Conservation (phyloP, 352 stramenopile species). For the Globisporangium lucens region DNA sequence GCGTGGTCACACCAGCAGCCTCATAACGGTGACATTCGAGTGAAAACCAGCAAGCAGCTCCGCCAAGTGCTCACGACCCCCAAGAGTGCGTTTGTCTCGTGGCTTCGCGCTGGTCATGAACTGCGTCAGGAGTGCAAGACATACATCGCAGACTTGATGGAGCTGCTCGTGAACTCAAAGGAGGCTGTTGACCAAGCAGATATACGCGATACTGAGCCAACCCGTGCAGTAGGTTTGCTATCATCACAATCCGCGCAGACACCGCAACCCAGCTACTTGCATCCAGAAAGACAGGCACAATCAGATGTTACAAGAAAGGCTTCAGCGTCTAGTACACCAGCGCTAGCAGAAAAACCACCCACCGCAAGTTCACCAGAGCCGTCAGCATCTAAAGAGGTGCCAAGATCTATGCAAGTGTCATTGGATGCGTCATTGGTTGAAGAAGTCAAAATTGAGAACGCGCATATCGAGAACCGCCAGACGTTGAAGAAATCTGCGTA, state of each 20-base stretch:
- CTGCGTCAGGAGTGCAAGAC: conserved; percentile 85
- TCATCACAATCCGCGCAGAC: neutral
- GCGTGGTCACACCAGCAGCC: conserved; percentile 78
- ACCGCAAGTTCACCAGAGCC: neutral
- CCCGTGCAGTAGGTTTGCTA: neutral
- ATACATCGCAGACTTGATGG: conserved; percentile 79
- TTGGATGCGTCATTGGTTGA: conserved; percentile 7
- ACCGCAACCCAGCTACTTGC: neutral
- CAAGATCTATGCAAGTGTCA: neutral
- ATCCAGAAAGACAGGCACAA: neutral
- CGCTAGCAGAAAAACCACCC: neutral
- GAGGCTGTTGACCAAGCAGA: conserved; percentile 18
- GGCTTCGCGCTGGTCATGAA: conserved; percentile 86
- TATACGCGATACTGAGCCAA: neutral
- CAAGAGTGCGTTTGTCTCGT: conserved; percentile 84
- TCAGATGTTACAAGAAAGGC: neutral
- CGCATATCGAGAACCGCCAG: conserved; percentile 6
- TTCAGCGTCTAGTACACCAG: neutral
- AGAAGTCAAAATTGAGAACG: neutral
- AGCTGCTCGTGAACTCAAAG: conserved; percentile 63
- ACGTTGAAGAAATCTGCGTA: conserved; percentile 31
- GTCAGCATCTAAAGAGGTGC: neutral
- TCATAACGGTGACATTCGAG: conserved; percentile 35
- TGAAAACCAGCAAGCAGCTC: conserved; percentile 55
- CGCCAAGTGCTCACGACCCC: conserved; percentile 41